These are phyloP conservation scores for Closterium sp. DNA, from an alignment of 139 green algal species.

Conservation along the genomic window DNA sequence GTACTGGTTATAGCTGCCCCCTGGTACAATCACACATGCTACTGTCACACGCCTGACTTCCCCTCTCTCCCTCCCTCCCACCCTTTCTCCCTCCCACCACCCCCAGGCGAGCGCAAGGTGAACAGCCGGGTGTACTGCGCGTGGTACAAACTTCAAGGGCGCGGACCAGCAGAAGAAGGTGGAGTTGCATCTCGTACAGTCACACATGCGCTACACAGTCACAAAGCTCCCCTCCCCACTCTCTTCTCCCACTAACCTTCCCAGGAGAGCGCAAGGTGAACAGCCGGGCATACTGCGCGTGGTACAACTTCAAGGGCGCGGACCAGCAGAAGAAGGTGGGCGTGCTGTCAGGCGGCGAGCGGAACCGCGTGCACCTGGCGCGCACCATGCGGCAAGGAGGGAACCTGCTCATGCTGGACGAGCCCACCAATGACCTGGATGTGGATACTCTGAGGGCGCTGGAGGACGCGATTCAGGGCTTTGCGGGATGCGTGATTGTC, in stretches of 20 bases:
- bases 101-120: constrained; percentile 61
- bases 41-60: background rate
- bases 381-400: constrained; percentile 69
- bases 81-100: background rate
- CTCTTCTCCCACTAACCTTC: background rate
- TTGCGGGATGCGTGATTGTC: constrained; percentile 64
- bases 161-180: constrained; percentile 78
- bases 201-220: too few relatives aligned
- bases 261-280: constrained; percentile 64
- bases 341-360: constrained; percentile 70
- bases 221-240: too few relatives aligned
- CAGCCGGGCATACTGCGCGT: constrained; percentile 75
- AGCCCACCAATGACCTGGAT: constrained; percentile 80
- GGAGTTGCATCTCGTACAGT: too few relatives aligned
- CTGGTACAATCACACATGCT: background rate
- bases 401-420: constrained; percentile 80
- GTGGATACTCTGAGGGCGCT: constrained; percentile 67
- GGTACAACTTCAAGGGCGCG: constrained; percentile 78
- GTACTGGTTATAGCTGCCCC: too few relatives aligned
- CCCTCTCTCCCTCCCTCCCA: too few relatives aligned
- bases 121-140: constrained; percentile 73
- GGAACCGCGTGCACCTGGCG: constrained; percentile 81
- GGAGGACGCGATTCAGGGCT: constrained; percentile 73
- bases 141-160: constrained; percentile 82
- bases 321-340: constrained; percentile 78